These are phyloP conservation scores for Neoboletus subvelutipes DNA, from an alignment of 768 basidiomycete genomes.

Conservation along the genomic window DNA sequence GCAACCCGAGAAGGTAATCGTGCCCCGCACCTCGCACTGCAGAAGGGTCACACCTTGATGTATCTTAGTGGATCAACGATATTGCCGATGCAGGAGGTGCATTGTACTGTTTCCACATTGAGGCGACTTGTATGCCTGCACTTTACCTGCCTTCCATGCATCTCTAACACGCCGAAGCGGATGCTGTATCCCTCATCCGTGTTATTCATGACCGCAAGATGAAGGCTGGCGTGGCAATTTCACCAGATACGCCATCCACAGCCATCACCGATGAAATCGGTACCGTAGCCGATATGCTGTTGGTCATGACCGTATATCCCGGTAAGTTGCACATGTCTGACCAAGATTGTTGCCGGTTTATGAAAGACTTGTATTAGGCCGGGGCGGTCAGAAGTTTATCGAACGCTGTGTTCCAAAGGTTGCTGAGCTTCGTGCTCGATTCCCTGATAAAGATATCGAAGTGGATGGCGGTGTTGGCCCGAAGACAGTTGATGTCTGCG, in stretches of 20 bases:
- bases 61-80: conserved; percentile 86
- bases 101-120: conserved; percentile 95
- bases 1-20: conserved; percentile 80
- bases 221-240: conserved; percentile 96
- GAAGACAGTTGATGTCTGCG: conserved; percentile 83
- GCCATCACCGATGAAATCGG: conserved; percentile 86
- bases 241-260: conserved; percentile 87
- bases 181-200: conserved; percentile 74
- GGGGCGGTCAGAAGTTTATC: conserved; percentile 95
- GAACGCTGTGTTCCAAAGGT: conserved; percentile 93
- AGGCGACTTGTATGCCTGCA: conserved; percentile 72
- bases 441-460: conserved; percentile 94
- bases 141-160: conserved; percentile 12
- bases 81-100: conserved; percentile 95
- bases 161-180: conserved; percentile 41
- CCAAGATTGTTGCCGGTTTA: background rate
- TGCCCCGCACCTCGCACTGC: background rate
- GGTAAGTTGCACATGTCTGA: conserved; percentile 42
- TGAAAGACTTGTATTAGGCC: conserved; percentile 45
- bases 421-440: conserved; percentile 81
- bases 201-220: conserved; percentile 81
- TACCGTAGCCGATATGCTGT: conserved; percentile 86
- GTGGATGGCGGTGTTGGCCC: conserved; percentile 98
- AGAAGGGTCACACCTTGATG: background rate
- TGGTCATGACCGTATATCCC: conserved; percentile 98